phyloP scores from a whole-genome alignment of 129 eudicot genomes.

The Scalesia atractyloides region DNA sequence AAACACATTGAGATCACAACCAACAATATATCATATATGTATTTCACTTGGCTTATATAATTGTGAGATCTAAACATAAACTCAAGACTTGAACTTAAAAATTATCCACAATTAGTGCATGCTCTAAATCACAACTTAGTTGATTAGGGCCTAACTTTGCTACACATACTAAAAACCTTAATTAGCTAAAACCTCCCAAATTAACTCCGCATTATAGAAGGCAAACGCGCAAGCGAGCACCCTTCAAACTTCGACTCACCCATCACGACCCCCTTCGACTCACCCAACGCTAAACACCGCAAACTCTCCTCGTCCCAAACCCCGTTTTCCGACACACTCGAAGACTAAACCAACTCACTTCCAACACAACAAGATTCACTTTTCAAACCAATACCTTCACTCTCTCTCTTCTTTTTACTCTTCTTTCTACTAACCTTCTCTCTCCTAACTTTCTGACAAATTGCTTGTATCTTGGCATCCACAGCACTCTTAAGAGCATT shows the following conservation, averaged over 20 bases:
- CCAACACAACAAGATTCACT: slow-evolving; percentile 33
- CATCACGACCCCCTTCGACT: slow-evolving; percentile 14
- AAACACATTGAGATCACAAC: background rate
- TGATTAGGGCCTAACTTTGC: slow-evolving; percentile 22
- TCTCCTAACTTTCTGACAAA: slow-evolving; percentile 71
- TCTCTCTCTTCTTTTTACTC: slow-evolving; percentile 34
- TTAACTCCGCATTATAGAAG: slow-evolving; percentile 83
- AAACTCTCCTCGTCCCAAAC: slow-evolving; percentile 54
- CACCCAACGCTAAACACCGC: slow-evolving; percentile 37
- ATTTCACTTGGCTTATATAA: background rate
- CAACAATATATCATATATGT: background rate
- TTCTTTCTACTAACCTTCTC: slow-evolving; percentile 48
- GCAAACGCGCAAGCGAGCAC: slow-evolving; percentile 73
- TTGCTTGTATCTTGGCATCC: slow-evolving; percentile 86
- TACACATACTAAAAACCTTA: slow-evolving; percentile 22
- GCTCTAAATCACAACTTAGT: slow-evolving; percentile 8
- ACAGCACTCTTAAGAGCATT: slow-evolving; percentile 63
- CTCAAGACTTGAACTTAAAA: slow-evolving; percentile 16
- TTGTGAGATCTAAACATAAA: background rate
- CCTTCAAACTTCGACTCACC: slow-evolving; percentile 50
- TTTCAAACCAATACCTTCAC: slow-evolving; percentile 17
- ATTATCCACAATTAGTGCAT: slow-evolving; percentile 30
- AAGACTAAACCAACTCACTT: slow-evolving; percentile 37
- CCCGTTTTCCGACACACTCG: slow-evolving; percentile 65
- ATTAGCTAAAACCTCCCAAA: slow-evolving; percentile 81